phyloP scores from a whole-genome alignment of 1,139 yeast species.

The Yamadazyma dendronema region DNA sequence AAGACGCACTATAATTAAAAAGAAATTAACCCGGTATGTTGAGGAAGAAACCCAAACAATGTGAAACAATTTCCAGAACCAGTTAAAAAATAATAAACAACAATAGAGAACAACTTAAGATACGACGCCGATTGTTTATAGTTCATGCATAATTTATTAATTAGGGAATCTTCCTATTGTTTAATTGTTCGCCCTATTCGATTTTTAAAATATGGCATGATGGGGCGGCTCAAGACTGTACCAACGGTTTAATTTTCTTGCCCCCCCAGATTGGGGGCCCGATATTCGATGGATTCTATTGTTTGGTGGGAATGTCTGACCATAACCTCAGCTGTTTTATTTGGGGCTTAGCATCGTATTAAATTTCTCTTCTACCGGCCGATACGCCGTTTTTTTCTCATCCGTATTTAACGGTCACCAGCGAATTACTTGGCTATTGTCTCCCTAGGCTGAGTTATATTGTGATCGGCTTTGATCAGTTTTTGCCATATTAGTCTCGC shows the following conservation, averaged over 20 bases:
- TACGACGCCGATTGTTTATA: background rate
- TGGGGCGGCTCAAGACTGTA: background rate
- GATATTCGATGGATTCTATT: no score
- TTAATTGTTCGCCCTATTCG: background rate
- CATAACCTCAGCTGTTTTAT: no score
- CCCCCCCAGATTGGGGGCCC: background rate
- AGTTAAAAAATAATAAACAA: background rate
- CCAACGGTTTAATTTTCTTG: background rate
- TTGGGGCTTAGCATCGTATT: no score
- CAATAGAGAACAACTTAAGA: background rate
- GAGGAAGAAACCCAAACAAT: background rate
- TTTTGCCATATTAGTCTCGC: no score
- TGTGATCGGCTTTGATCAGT: no score
- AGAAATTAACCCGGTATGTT: background rate
- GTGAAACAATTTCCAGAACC: slow-evolving; percentile 1
- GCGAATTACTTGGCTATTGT: no score
- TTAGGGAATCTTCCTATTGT: background rate
- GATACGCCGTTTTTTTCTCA: no score
- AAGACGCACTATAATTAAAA: background rate
- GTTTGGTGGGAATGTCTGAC: no score
- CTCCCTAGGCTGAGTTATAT: no score
- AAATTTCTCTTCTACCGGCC: no score
- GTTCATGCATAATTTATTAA: background rate
- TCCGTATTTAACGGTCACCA: no score
- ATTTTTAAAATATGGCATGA: background rate